A percentile compares a stretch with the other conserved stretches of the same genome.
phyloP scores from a whole-genome alignment of 768 basidiomycete species.

The Mycena filopes region DNA sequence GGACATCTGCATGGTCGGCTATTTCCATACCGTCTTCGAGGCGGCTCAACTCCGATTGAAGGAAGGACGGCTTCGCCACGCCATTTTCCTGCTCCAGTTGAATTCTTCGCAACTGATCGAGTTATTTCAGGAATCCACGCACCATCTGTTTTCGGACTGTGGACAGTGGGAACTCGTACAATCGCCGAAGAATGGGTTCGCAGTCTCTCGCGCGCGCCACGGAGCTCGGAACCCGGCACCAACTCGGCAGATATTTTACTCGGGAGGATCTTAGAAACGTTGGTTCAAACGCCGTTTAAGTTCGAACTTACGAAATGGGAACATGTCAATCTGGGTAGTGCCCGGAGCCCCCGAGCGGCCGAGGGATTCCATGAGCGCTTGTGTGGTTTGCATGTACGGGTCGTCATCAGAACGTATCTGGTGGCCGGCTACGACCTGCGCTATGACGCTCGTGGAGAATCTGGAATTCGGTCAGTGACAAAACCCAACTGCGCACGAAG shows the following conservation, averaged over 20 bases:
- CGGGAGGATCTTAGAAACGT: constrained; percentile 20
- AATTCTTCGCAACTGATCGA: too few species aligned
- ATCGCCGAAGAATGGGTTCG: constrained; percentile 39
- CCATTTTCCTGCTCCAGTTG: constrained; percentile 5
- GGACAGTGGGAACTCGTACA: constrained; percentile 47
- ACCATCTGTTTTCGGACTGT: constrained; percentile 42
- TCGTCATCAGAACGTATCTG: constrained; percentile 37
- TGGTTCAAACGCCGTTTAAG: too few species aligned
- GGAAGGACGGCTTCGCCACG: constrained; percentile 6
- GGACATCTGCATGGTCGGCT: constrained; percentile 3
- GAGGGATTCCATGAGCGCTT: constrained; percentile 24
- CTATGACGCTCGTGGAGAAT: constrained; percentile 38
- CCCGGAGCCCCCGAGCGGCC: constrained; percentile 31
- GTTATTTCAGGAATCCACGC: constrained; percentile 8
- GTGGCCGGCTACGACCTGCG: constrained; percentile 39
- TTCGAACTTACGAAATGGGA: constrained; percentile 36
- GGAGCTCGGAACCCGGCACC: constrained; percentile 54
- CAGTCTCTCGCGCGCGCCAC: constrained; percentile 45
- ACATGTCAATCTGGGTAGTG: constrained; percentile 35
- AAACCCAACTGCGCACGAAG: background rate
- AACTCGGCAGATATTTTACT: constrained; percentile 53
- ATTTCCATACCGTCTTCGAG: background rate
- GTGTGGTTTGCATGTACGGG: constrained; percentile 36
- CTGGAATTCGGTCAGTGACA: constrained; percentile 15
- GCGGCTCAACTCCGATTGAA: constrained; percentile 3